Base-by-base conservation (phyloP, 768 basidiomycete species). In the Lyophyllum shimeji region DNA sequence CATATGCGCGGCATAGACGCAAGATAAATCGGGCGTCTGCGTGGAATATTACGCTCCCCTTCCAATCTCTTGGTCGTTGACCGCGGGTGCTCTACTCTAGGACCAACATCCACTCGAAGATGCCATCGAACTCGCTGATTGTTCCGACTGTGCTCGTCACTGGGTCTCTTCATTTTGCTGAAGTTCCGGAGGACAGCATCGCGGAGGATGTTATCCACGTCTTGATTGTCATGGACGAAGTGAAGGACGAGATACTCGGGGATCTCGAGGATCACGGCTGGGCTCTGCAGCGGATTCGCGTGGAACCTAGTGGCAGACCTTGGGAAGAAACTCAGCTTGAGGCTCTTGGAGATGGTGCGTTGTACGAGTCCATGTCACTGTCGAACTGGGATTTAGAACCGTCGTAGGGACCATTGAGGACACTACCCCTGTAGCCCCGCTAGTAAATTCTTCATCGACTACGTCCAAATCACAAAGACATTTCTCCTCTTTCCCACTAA, bases 291-390 rank as follows among this genome's bases (percentile, higher is more conserved):
- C 74, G 67, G 51, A 78, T 90, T 44, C 77, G 86, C 46, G 74
- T 68, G 39, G 84, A 91, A 65, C 75, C 71, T 20, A 70, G 69
- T 46, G 89, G 89, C 47, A 75, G 84, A 21, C 67, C 74, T 52
- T 90, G 91, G 89, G 85, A 86, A 60, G 86, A 90, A 60, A 76
- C 80, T 2, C 89, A 90, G 59, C 76, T 93, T 3, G 78, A 82
- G 55, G 71, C 72, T 31, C 76, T 93, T 7, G 83, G 80, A 31
- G 81, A 87, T 65, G 87, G 89, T 89, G 40, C 59, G 29, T 55
- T 43, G 34, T 37, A 6, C 44, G 15, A 7, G 2, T 46, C 33
- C 15, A 18, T 42, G 25, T 18, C 18, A 9, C 13, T 25, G 15
- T 18, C 25, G 46, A 39, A 46, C 49, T 52, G 33, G 24, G 31